Conservation (phyloP, 768 basidiomycete genomes). For the Termitomyces bulborhizus region DNA sequence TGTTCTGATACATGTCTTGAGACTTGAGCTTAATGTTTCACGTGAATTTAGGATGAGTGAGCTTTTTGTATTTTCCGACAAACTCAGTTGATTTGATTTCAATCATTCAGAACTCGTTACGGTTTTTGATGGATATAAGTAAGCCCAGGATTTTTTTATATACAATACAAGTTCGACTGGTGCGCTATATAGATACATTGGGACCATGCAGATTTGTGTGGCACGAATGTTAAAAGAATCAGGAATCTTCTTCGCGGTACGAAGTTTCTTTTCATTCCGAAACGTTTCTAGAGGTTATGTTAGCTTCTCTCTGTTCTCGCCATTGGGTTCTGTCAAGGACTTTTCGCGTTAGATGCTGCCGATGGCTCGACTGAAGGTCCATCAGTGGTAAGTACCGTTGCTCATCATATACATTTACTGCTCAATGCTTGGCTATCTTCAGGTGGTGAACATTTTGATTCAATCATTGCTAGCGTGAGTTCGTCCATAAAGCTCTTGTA, state of each 20-base stretch:
- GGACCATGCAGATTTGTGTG: constrained; percentile 92
- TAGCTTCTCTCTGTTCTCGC: constrained; percentile 79
- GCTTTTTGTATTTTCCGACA: constrained; percentile 19
- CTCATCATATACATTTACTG: not conserved
- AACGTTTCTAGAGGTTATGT: not conserved
- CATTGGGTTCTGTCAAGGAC: constrained; percentile 78
- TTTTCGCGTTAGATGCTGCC: constrained; percentile 88
- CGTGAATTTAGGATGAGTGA: constrained; percentile 71
- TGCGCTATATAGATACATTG: constrained; percentile 55
- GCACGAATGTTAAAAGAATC: constrained; percentile 92
- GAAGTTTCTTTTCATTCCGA: not conserved
- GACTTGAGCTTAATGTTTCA: not conserved
- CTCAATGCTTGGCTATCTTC: not conserved
- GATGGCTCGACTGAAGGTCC: constrained; percentile 66
- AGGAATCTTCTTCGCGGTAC: constrained; percentile 84
- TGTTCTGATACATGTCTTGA: constrained; percentile 14
- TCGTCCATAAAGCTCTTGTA: not conserved
- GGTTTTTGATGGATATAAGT: constrained; percentile 79
- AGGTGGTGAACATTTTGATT: constrained; percentile 69
- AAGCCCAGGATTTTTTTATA: constrained; percentile 15
- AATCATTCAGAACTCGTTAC: constrained; percentile 60
- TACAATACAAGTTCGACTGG: not conserved
- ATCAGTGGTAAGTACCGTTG: constrained; percentile 30
- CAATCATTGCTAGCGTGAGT: constrained; percentile 79
- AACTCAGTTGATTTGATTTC: not conserved